Evolutionary conservation across 148 eudicot genomes (phyloP), one percentile per base, ranked within the genome.

Genomic region (Nepenthes gracilis): DNA sequence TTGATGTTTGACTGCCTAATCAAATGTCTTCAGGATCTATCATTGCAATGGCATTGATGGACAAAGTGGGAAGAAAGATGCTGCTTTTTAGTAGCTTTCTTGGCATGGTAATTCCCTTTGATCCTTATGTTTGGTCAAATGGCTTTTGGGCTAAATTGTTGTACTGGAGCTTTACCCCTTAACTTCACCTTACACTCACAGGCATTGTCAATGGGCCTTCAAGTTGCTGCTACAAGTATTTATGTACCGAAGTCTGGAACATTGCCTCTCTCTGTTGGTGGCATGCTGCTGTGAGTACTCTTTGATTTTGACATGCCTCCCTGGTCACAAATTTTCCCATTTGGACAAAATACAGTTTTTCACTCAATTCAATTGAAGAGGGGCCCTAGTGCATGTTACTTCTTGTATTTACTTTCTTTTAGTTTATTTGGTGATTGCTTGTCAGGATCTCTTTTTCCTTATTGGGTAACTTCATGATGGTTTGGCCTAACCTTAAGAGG

Each of bases 61-160:
- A 93, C 65, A 93, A 86, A 76, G 77, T 88, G 63, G 98, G 98
- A 65, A 88, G 98, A 76, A 88, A 73, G 74, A 77, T 81, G 62
- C 84, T 93, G 47, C 91, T 93, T 35, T 65, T 82, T 47, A 82
- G 86, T 88, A 93, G 96, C 78, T 93, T 93, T 74, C 72, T 80
- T 60, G 97, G 97, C 85, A 90, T 90, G 97, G 97, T 90, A 82
- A 66, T 36, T 65, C 45, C n/a, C 54, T 9, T 66, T 14, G 68
- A 34, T 36, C 47, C 47, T 61, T 61, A 55, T 55, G 12, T 35
- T 55, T 23, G 12, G 13, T 11, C 12, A 55, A 2, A 33, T 55
- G 58, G 12, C 32, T 36, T 62, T 32, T 43, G 12, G 23, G 23
- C 23, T 64, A n/a, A 55, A 12, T 40, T 23, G n/a, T 51, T 53